phyloP scores from a whole-genome alignment of 352 stramenopile species.

The Globisporangium viniferum region DNA sequence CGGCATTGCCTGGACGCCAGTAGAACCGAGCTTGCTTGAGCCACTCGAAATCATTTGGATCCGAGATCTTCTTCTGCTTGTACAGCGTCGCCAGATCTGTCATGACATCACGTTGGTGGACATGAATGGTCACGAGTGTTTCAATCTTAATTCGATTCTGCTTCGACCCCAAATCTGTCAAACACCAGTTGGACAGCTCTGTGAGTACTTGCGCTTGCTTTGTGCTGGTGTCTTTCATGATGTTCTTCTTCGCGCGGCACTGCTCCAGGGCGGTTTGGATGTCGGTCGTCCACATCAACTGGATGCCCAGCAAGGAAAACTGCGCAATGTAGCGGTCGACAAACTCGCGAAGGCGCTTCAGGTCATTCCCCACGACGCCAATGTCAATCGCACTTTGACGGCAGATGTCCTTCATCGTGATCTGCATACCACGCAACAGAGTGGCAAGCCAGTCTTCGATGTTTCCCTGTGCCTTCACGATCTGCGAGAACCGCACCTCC shows the following conservation, averaged over 20 bases:
- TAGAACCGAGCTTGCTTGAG: conserved; percentile 99
- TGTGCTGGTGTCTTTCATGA: conserved; percentile 96
- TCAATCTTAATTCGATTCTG: conserved; percentile 98
- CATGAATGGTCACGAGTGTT: conserved; percentile 97
- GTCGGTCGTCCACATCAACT: conserved; percentile 97
- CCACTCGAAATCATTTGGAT: conserved; percentile 99
- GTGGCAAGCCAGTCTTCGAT: conserved; percentile 98
- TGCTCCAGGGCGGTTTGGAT: conserved; percentile 94
- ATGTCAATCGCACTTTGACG: conserved; percentile 93
- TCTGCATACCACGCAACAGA: conserved; percentile 93
- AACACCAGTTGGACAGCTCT: conserved; percentile 95
- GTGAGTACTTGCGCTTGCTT: conserved; percentile 92
- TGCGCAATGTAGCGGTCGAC: conserved; percentile 95
- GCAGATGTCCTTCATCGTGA: conserved; percentile 98
- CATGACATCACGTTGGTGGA: conserved; percentile 98
- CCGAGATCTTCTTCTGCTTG: conserved; percentile 95
- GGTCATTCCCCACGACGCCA: conserved; percentile 85
- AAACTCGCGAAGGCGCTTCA: conserved; percentile 92
- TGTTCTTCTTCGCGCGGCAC: conserved; percentile 95
- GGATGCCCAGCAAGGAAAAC: conserved; percentile 94
- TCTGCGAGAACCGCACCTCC: conserved; percentile 92
- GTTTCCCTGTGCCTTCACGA: conserved; percentile 96
- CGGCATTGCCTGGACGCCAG: conserved; percentile 91
- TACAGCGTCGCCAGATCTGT: conserved; percentile 92
- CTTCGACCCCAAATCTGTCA: conserved; percentile 95